These are phyloP conservation scores for Colletotrichum zoysiae DNA, from an alignment of 2,329 filamentous ascomycete species.

Conservation along the genomic window DNA sequence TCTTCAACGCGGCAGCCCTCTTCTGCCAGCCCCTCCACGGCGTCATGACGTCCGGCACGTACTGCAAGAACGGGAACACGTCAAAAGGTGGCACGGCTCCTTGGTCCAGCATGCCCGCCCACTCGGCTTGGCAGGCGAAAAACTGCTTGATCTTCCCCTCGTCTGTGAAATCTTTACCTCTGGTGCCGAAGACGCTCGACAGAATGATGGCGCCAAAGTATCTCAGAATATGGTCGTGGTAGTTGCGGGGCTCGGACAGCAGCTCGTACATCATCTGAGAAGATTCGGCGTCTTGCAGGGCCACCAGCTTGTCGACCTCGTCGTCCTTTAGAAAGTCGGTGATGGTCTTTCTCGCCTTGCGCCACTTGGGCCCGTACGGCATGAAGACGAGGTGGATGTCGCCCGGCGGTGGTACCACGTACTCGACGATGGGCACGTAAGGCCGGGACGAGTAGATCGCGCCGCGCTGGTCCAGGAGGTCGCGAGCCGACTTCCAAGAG, in stretches of 20 bases:
- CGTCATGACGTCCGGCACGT: conserved; percentile 14
- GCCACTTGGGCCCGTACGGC: conserved; percentile 25
- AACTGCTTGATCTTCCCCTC: conserved; percentile 36
- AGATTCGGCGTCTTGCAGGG: conserved; percentile 17
- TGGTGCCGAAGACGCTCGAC: conserved; percentile 22
- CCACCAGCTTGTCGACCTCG: conserved; percentile 1
- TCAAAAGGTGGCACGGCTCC: conserved; percentile 46
- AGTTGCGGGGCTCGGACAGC: neutral
- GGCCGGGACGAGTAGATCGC: conserved; percentile 54
- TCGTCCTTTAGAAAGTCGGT: conserved; percentile 13
- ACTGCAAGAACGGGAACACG: conserved; percentile 44
- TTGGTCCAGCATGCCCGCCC: conserved; percentile 46
- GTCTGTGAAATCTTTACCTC: conserved; percentile 39
- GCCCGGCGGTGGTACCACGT: conserved; percentile 16
- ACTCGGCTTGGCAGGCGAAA: conserved; percentile 44
- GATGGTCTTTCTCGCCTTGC: conserved; percentile 8
- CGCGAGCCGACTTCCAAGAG: conserved; percentile 49
- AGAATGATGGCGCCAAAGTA: conserved; percentile 21
- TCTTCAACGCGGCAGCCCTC: conserved; percentile 13
- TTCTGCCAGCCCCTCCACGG: conserved; percentile 21
- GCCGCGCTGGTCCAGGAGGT: conserved; percentile 54
- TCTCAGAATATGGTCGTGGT: conserved; percentile 12
- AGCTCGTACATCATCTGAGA: conserved; percentile 25
- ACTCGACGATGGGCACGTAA: conserved; percentile 44
- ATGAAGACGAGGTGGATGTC: conserved; percentile 27